phyloP scores from a whole-genome alignment of 108 stramenopile species.

The Nitzschia sp. region DNA sequence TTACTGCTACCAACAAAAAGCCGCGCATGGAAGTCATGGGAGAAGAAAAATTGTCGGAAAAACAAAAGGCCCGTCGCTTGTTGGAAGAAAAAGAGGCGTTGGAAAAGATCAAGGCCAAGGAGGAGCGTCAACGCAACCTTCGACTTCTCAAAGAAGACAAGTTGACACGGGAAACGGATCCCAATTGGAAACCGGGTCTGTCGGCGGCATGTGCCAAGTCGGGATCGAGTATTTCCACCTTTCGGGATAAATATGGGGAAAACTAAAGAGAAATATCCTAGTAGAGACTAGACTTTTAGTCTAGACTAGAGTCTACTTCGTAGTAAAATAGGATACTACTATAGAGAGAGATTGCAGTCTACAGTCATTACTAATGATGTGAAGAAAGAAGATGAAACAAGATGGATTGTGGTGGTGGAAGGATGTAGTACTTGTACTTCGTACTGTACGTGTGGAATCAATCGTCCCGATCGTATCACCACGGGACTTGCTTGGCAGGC shows the following conservation, averaged over 20 bases:
- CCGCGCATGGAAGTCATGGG: neutral
- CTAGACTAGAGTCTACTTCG: too few species aligned
- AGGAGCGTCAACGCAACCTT: slow-evolving; percentile 38
- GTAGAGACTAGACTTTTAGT: too few species aligned
- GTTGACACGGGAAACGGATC: slow-evolving; percentile 61
- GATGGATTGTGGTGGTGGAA: too few species aligned
- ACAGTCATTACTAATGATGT: too few species aligned
- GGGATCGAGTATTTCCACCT: slow-evolving; percentile 60
- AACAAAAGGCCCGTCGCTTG: slow-evolving; percentile 68
- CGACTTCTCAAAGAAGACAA: slow-evolving; percentile 62
- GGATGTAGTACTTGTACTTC: too few species aligned
- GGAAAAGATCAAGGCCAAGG: slow-evolving; percentile 51
- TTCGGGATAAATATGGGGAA: slow-evolving; percentile 76
- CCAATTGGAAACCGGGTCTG: slow-evolving; percentile 63
- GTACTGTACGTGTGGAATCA: too few species aligned
- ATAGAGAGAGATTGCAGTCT: too few species aligned
- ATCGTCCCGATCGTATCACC: too few species aligned
- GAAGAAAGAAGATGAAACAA: too few species aligned
- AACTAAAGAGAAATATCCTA: too few species aligned
- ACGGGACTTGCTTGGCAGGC: too few species aligned
- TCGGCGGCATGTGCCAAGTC: slow-evolving; percentile 71
- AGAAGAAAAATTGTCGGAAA: slow-evolving; percentile 55
- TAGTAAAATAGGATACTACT: too few species aligned
- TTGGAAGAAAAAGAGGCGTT: slow-evolving; percentile 51
- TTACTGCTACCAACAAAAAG: neutral